These are phyloP conservation scores for Gonapodya prolifera DNA, from an alignment of 192 early-diverging fungal genomes.

Conservation along the genomic window DNA sequence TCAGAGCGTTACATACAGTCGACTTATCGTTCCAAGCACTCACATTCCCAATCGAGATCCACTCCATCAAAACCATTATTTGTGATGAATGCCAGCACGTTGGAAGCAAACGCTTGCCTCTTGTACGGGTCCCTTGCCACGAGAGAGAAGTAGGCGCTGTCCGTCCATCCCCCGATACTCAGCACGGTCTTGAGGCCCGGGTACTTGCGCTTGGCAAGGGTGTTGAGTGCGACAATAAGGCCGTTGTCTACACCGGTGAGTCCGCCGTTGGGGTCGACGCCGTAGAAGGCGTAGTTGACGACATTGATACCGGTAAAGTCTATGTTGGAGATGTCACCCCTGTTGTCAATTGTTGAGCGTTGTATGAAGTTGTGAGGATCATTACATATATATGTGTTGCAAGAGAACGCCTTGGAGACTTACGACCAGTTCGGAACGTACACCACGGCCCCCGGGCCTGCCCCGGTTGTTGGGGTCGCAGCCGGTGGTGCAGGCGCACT, in stretches of 20 bases:
- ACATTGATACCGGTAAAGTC: background rate
- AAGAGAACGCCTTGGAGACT: background rate
- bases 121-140: slow-evolving; percentile 2
- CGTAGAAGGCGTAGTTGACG: slow-evolving; percentile 1
- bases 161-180: slow-evolving; percentile 17
- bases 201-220: background rate
- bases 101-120: slow-evolving; percentile 5
- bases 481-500: too few species aligned
- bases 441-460: background rate
- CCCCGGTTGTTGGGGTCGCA: background rate
- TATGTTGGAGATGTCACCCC: background rate
- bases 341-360: too few species aligned
- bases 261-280: background rate
- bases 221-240: background rate
- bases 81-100: slow-evolving; percentile 7
- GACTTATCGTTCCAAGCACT: background rate
- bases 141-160: slow-evolving; percentile 6
- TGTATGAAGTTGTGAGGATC: too few species aligned
- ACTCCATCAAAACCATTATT: slow-evolving; percentile 15
- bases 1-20: background rate
- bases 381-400: too few species aligned
- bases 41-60: slow-evolving; percentile 16
- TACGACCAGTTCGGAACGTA: background rate
- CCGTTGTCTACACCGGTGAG: slow-evolving; percentile 3
- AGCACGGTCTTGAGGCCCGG: slow-evolving; percentile 1